A percentile compares a stretch with the other conserved stretches of the same genome.
Evolutionary conservation across 1,284 basidiomycete genomes (phyloP).

Genomic region (Moniliophthora roreri): DNA sequence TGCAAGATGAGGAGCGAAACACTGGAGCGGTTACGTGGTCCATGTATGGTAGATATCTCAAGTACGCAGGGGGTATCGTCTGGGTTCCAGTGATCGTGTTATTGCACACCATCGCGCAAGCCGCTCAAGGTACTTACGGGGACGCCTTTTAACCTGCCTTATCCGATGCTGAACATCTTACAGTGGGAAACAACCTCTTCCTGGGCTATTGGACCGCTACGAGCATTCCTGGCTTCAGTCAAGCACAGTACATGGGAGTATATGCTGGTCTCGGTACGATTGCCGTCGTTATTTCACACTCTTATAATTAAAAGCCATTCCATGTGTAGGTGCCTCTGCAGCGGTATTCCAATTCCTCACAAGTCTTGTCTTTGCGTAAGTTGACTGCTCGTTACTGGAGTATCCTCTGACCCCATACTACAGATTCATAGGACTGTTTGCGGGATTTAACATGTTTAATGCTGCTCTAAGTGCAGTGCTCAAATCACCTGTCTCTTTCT

Average conservation of each 20-base stretch:
- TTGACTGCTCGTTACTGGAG: not conserved
- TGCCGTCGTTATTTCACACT: not conserved
- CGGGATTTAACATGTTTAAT: constrained; percentile 63
- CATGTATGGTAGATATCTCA: constrained; percentile 56
- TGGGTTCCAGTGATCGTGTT: constrained; percentile 45
- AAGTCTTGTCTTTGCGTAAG: constrained; percentile 54
- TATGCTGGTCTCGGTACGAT: constrained; percentile 58
- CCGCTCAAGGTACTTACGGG: constrained; percentile 32
- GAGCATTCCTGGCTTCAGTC: constrained; percentile 46
- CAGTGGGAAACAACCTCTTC: constrained; percentile 46
- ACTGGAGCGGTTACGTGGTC: constrained; percentile 50
- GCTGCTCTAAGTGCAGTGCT: constrained; percentile 56
- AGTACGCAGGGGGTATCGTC: constrained; percentile 47
- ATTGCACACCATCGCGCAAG: constrained; percentile 37
- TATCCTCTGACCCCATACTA: not conserved
- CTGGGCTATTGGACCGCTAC: constrained; percentile 48
- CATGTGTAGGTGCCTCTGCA: constrained; percentile 36
- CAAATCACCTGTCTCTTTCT: constrained; percentile 72
- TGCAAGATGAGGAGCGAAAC: constrained; percentile 56
- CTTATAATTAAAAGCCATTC: not conserved
- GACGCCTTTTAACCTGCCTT: not conserved
- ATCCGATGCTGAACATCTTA: not conserved
- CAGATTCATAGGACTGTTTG: constrained; percentile 58
- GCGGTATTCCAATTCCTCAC: constrained; percentile 57
- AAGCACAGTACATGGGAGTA: constrained; percentile 69